phyloP scores from a whole-genome alignment of 495 filamentous ascomycete species.

The Penicillium coprophilum region DNA sequence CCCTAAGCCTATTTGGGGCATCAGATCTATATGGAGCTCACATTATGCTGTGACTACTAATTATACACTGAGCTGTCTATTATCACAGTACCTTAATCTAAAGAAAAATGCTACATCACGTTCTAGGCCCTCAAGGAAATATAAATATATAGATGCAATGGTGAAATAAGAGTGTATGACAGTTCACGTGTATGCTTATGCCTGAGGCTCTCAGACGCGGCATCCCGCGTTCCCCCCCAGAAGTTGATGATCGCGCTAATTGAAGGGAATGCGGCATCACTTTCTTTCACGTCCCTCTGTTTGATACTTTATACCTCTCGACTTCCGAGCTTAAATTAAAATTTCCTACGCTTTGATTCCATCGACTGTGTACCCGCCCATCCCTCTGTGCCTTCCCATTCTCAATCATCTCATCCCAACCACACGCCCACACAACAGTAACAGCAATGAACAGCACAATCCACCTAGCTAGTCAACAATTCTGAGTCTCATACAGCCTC shows the following conservation, averaged over 20 bases:
- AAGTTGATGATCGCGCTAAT: neutral
- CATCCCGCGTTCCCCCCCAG: conserved; percentile 5
- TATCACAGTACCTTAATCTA: neutral
- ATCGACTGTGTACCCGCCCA: neutral
- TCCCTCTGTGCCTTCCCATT: neutral
- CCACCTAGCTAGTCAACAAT: too few relatives aligned
- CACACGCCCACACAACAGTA: neutral
- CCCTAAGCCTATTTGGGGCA: conserved; percentile 9
- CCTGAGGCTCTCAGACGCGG: conserved; percentile 19
- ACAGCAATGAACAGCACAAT: neutral
- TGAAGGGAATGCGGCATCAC: neutral
- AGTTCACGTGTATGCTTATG: neutral
- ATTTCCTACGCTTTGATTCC: neutral
- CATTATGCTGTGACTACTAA: neutral
- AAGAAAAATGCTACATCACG: neutral
- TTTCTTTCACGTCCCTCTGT: neutral
- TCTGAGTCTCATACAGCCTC: neutral
- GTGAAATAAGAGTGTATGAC: neutral
- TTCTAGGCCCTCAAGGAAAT: neutral
- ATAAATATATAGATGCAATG: neutral
- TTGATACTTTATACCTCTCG: neutral
- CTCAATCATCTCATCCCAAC: neutral
- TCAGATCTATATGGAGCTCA: neutral
- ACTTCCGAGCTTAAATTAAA: neutral
- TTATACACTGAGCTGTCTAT: neutral